phyloP scores from a whole-genome alignment of 495 filamentous ascomycete species.

The Aspergillus incahuasiensis region DNA sequence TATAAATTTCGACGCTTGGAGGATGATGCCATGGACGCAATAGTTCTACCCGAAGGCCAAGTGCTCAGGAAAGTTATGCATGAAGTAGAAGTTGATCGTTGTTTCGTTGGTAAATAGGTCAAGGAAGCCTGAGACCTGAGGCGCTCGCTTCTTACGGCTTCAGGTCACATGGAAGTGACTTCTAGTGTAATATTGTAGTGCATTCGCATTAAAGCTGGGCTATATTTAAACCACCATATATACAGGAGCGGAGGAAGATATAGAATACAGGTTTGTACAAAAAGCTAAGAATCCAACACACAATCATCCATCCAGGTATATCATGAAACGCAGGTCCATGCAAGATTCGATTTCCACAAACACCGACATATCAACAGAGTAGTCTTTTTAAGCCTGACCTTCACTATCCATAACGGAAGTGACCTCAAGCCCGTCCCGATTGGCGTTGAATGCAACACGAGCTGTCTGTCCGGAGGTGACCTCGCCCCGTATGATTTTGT shows the following conservation, averaged over 20 bases:
- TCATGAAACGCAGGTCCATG: not conserved
- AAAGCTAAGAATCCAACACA: not conserved
- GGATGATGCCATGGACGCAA: slow-evolving; percentile 14
- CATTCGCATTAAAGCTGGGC: not conserved
- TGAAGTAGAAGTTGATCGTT: not conserved
- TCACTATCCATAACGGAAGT: slow-evolving; percentile 11
- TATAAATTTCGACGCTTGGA: slow-evolving; percentile 19
- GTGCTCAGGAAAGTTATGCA: not conserved
- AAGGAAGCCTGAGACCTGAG: not conserved
- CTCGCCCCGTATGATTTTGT: slow-evolving; percentile 84
- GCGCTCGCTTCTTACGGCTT: not conserved
- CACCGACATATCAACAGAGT: not conserved
- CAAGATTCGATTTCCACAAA: not conserved
- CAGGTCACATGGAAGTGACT: not conserved
- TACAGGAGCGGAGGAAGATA: slow-evolving; percentile 23
- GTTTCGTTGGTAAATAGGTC: not conserved
- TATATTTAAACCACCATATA: slow-evolving; percentile 1
- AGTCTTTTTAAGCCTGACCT: slow-evolving; percentile 1
- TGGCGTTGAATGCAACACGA: slow-evolving; percentile 55
- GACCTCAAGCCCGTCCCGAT: slow-evolving; percentile 34
- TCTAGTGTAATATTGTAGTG: not conserved
- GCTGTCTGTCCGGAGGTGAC: slow-evolving; percentile 70
- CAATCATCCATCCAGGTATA: not conserved
- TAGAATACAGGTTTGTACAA: slow-evolving; percentile 10
- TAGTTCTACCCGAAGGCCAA: not conserved